A percentile compares a stretch with the other conserved stretches of the same genome.
Conservation (phyloP, 2,329 filamentous ascomycete genomes). For the Helotiales sp. region DNA sequence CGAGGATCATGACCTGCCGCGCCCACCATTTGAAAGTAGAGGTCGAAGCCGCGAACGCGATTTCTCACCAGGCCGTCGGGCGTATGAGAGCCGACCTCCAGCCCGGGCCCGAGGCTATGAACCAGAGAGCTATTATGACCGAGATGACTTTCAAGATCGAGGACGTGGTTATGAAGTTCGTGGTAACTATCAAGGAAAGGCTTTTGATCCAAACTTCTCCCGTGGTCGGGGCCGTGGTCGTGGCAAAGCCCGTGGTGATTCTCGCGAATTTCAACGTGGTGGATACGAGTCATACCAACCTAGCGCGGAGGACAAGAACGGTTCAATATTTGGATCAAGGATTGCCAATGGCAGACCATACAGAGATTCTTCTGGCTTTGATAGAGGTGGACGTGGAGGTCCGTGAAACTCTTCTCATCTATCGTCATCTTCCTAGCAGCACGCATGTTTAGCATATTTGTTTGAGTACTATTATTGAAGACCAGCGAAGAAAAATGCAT, state of each 20-base stretch:
- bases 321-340: slow-evolving; percentile 22
- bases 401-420: slow-evolving; percentile 26
- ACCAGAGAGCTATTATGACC: slow-evolving; percentile 19
- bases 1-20: slow-evolving; percentile 21
- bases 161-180: slow-evolving; percentile 20
- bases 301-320: slow-evolving; percentile 15
- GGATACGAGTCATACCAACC: no score
- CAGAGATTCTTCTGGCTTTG: slow-evolving; percentile 28
- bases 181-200: slow-evolving; percentile 29
- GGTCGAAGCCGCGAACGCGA: slow-evolving; percentile 28
- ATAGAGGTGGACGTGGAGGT: slow-evolving; percentile 36
- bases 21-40: slow-evolving; percentile 21
- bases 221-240: slow-evolving; percentile 29
- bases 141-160: slow-evolving; percentile 15
- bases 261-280: slow-evolving; percentile 11
- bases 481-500: no score
- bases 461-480: no score
- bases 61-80: slow-evolving; percentile 26
- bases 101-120: slow-evolving; percentile 24
- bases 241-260: slow-evolving; percentile 14
- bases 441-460: neutral
- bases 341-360: slow-evolving; percentile 29
- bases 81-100: slow-evolving; percentile 26
- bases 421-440: slow-evolving; percentile 5
- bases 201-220: slow-evolving; percentile 35